Percentiles rank a stretch among this genome's conserved stretches.
phyloP scores from a whole-genome alignment of 192 early-diverging fungal species.

The Coemansia sp. region DNA sequence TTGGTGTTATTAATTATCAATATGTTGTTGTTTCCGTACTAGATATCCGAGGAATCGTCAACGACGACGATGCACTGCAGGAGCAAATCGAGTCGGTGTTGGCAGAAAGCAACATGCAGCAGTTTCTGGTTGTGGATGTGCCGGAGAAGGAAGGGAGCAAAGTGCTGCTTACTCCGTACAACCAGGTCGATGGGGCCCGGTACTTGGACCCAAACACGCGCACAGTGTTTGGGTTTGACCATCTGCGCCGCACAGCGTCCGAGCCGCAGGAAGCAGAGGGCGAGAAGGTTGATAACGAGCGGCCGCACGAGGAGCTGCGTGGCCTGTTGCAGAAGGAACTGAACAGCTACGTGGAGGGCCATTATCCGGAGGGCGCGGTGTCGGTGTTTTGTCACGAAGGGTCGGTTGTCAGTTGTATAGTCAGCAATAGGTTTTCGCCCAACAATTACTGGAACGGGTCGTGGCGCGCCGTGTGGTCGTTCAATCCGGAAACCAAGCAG shows the following conservation, averaged over 20 bases:
- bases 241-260: conserved; percentile 64
- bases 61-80: conserved; percentile 74
- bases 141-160: conserved; percentile 54
- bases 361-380: conserved; percentile 75
- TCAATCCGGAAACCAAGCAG: conserved; percentile 58
- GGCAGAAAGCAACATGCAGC: conserved; percentile 83
- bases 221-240: conserved; percentile 77
- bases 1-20: not conserved
- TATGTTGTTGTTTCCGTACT: not conserved
- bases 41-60: conserved; percentile 89
- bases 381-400: conserved; percentile 60
- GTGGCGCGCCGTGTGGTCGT: conserved; percentile 86
- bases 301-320: conserved; percentile 33
- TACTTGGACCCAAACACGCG: conserved; percentile 77
- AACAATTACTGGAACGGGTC: conserved; percentile 96
- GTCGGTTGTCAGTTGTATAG: conserved; percentile 59
- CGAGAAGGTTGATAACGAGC: conserved; percentile 13
- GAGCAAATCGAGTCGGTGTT: conserved; percentile 67
- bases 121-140: conserved; percentile 71
- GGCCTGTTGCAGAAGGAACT: conserved; percentile 66
- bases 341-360: conserved; percentile 67
- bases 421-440: conserved; percentile 91
- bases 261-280: conserved; percentile 15
- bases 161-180: conserved; percentile 74
- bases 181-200: conserved; percentile 62